Evolutionary conservation across 768 basidiomycete species (phyloP), one percentile per base, ranked within the genome.

Genomic region (Pisolithus sp.): DNA sequence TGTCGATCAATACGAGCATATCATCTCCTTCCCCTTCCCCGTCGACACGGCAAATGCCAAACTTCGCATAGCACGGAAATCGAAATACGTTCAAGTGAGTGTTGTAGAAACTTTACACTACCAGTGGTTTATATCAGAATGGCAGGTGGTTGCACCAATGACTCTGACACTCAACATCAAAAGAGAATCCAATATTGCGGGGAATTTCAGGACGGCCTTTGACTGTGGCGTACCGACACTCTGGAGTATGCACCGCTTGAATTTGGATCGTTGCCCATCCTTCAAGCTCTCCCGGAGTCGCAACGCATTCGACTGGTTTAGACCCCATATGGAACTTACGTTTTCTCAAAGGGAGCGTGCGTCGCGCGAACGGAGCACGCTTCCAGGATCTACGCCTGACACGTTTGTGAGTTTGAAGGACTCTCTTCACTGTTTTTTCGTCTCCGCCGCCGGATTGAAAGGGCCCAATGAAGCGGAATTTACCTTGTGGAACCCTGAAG

Each of bases 11-110:
- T 60, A 64, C 46, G 28, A 50, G 5, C 59, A 71, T 48, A 44
- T 50, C 28, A 51, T 80, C 7, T 7, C 44, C 1, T 79, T 71
- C 40, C 79, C 78, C 0, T 72, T 76, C 44, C 76, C 77, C 8
- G 63, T 82, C 9, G 58, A 72, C 30, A 67, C 68, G 4, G 53
- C 57, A 20, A 65, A 66, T 13, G 48, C 61, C 3, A 78, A 69
- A 56, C 57, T 75, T 8, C 72, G 78, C 6, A 56, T 82, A 31
- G 81, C 82, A 8, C 71, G 81, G 38, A 80, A 77, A 56, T 83
- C 80, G 2, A 69, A 61, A 23, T 83, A 77, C 51, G 64, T 82
- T 3, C 71, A 68, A 60, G 69, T 68, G 23, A 5, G 46, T 0
- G 10, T 12, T 5, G 21, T 39, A 1, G 13, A 12, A 13, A 17